These are phyloP conservation scores for Chlorella sp. DNA, from an alignment of 139 green algal species.

Conservation along the genomic window DNA sequence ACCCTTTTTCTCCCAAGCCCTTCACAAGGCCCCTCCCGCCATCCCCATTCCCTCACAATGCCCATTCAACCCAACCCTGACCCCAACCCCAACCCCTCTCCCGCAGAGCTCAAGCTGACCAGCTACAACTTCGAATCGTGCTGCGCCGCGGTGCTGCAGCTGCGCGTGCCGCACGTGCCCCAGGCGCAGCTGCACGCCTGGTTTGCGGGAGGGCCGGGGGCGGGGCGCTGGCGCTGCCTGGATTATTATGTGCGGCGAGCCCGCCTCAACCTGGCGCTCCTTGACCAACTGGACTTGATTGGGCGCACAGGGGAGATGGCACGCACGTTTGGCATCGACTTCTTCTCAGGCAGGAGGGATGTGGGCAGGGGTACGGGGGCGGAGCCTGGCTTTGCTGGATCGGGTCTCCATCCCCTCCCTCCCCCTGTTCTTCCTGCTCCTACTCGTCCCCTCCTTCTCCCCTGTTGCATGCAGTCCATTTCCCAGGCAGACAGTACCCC, in stretches of 20 bases:
- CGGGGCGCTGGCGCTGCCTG: conserved; percentile 63
- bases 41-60: too few relatives aligned
- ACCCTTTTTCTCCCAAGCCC: too few relatives aligned
- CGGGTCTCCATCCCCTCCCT: too few relatives aligned
- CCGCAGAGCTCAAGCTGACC: conserved; percentile 83
- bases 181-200: conserved; percentile 75
- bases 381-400: neutral
- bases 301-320: conserved; percentile 89
- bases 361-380: neutral
- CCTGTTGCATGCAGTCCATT: too few relatives aligned
- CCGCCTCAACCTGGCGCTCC: conserved; percentile 79
- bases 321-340: conserved; percentile 97
- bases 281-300: conserved; percentile 92
- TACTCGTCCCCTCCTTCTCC: neutral
- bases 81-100: too few relatives aligned
- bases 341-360: conserved; percentile 75
- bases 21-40: too few relatives aligned
- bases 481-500: too few relatives aligned
- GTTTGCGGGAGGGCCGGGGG: conserved; percentile 68
- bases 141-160: conserved; percentile 82
- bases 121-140: conserved; percentile 87
- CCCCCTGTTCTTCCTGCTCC: neutral
- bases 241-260: conserved; percentile 55
- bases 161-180: conserved; percentile 76
- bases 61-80: too few relatives aligned